Evolutionary conservation across 192 early-diverging fungal species (phyloP), one percentile per base, ranked within the genome.

Genomic region (Podila horticola): DNA sequence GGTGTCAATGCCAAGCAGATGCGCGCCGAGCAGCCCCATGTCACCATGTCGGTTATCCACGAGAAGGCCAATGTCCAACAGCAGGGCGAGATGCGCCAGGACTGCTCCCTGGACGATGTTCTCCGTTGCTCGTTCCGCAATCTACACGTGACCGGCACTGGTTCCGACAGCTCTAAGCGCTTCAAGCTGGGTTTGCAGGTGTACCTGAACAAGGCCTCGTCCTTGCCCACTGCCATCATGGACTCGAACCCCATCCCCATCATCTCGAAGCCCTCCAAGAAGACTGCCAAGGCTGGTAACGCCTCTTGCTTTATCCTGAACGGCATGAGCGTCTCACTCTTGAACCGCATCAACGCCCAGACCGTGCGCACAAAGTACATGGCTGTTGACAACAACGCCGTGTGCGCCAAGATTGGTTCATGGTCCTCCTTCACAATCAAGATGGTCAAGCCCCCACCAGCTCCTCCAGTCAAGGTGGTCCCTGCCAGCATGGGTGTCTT

Each of bases 251-350:
- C 94, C 9, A 92, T 98, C 62, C 85, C 89, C 20, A 95, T 97
- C 64, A 96, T 98, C 51, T 96, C 95, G 59, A 98, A 98, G 84
- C 96, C 97, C 15, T 94, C 92, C 57, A 96, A 95, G 82, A 97
- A 96, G 84, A 95, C 93, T 2, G 92, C 93, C 62, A 95, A 94
- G 86, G 91, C 92, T 11, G 87, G 92, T 50, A 94, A 95, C 77
- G 86, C 88, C 36, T 93, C 91, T 4, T 88, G 88, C 17, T 94
- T 94, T 62, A 92, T 97, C 62, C 85, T 89, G 51, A 90, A 90
- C 58, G 94, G 93, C n/a, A 90, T 91, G 59, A 85, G 88, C 4
- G 88, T 98, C 22, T 92, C 94, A 22, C 85, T 98, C 28, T 95
- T 96, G 79, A 97, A 96, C 74, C 94, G 96, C 38, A 92, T 95